A percentile compares a stretch with the other conserved stretches of the same genome.
phyloP scores from a whole-genome alignment of 2,329 filamentous ascomycete genomes.

The Xylaria sp. region DNA sequence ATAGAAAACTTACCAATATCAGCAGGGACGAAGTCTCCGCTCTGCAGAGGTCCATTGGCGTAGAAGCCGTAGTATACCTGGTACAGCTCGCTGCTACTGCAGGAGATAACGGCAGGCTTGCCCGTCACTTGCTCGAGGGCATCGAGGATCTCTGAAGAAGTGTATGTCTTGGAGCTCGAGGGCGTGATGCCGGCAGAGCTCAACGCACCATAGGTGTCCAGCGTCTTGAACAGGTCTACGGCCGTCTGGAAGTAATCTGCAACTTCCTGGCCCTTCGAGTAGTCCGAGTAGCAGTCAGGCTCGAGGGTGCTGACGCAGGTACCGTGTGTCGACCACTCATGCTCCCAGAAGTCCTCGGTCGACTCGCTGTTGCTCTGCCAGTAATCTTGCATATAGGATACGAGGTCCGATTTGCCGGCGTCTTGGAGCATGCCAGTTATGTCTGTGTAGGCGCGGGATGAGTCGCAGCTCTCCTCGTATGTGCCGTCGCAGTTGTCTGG shows the following conservation, averaged over 20 bases:
- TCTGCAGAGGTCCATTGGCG: constrained; percentile 66
- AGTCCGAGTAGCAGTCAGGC: constrained; percentile 72
- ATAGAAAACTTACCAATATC: constrained; percentile 38
- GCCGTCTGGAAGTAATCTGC: constrained; percentile 75
- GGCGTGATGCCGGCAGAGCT: constrained; percentile 69
- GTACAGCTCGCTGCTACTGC: constrained; percentile 59
- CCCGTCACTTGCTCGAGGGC: constrained; percentile 64
- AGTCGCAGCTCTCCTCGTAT: constrained; percentile 74
- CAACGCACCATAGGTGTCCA: constrained; percentile 73
- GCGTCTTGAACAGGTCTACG: constrained; percentile 72
- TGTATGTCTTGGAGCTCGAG: constrained; percentile 67
- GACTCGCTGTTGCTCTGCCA: constrained; percentile 77
- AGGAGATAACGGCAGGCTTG: constrained; percentile 67
- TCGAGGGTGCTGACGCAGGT: constrained; percentile 77
- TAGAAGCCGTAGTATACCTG: constrained; percentile 74
- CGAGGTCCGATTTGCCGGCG: constrained; percentile 58
- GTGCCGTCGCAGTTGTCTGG: constrained; percentile 76
- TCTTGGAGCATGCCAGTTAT: constrained; percentile 69
- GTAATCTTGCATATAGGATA: constrained; percentile 75
- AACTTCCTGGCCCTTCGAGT: constrained; percentile 71
- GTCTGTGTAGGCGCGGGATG: constrained; percentile 69
- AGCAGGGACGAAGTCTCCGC: constrained; percentile 68
- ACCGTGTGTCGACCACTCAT: constrained; percentile 81
- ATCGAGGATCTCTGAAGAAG: constrained; percentile 65
- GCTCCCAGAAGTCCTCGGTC: constrained; percentile 75